Conservation (phyloP, 1,284 basidiomycete species). For the Apiotrichum sp. region DNA sequence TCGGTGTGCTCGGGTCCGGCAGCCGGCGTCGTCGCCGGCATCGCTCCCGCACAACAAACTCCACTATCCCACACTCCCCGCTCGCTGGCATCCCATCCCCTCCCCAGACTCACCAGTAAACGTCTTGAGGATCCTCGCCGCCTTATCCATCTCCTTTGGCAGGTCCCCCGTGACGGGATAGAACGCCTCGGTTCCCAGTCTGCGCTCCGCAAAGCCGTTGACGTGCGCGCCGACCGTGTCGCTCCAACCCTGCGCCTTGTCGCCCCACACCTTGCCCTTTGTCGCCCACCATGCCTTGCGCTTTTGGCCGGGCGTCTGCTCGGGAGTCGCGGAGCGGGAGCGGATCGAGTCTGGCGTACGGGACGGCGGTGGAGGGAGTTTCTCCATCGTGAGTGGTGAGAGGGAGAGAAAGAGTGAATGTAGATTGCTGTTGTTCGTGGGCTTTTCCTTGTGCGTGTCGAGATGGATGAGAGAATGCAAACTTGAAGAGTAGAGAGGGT, state of each 20-base stretch:
- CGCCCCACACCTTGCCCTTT: slow-evolving; percentile 34
- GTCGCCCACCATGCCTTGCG: slow-evolving; percentile 26
- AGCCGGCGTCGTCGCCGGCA: too few relatives aligned
- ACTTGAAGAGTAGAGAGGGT: too few relatives aligned
- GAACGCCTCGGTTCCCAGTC: slow-evolving; percentile 51
- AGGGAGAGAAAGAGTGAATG: not conserved
- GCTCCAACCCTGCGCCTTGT: slow-evolving; percentile 31
- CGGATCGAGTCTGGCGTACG: not conserved
- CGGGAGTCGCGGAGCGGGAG: slow-evolving; percentile 12
- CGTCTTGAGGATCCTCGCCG: slow-evolving; percentile 49
- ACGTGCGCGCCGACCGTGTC: slow-evolving; percentile 43
- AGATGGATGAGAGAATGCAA: too few relatives aligned
- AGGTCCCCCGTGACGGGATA: slow-evolving; percentile 53
- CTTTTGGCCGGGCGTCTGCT: slow-evolving; percentile 23
- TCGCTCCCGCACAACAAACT: too few relatives aligned
- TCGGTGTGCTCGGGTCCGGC: too few relatives aligned
- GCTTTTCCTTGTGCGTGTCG: too few relatives aligned
- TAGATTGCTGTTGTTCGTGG: too few relatives aligned
- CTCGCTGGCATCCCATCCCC: not conserved
- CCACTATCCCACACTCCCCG: too few relatives aligned
- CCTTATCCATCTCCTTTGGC: slow-evolving; percentile 51
- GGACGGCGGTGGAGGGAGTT: not conserved
- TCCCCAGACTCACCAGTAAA: slow-evolving; percentile 44
- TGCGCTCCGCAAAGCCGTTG: slow-evolving; percentile 41
- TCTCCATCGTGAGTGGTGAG: not conserved